Evolutionary conservation across 2,329 filamentous ascomycete genomes (phyloP).

Genomic region (Thelonectria olida): DNA sequence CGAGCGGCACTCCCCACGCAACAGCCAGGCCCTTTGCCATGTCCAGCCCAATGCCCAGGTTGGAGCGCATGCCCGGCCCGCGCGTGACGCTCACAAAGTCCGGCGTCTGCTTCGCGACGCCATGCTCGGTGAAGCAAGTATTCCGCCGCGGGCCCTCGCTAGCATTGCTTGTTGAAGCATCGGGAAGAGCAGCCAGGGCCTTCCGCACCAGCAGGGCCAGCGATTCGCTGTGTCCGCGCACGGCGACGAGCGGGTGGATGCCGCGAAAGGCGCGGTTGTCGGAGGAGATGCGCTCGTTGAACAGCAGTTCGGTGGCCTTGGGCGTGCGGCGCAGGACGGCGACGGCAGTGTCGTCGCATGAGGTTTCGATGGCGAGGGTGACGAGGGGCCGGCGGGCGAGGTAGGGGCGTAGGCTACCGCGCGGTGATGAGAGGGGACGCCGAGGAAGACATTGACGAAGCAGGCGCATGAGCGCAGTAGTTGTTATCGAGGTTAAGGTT

Average conservation of each 20-base stretch:
- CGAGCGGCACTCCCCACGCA: constrained; percentile 82
- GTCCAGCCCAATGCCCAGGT: constrained; percentile 80
- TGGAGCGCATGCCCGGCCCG: constrained; percentile 87
- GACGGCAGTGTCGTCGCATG: constrained; percentile 93
- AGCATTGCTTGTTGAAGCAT: constrained; percentile 9
- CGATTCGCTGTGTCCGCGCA: constrained; percentile 77
- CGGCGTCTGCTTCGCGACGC: constrained; percentile 57
- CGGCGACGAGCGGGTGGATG: constrained; percentile 80
- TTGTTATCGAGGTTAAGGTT: background rate
- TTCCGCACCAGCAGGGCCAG: constrained; percentile 74
- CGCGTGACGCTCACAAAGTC: constrained; percentile 91
- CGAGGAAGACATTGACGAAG: constrained; percentile 14
- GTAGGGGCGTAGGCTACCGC: background rate
- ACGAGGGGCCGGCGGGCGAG: constrained; percentile 49
- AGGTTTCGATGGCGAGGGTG: constrained; percentile 81
- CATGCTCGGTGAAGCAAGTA: constrained; percentile 25
- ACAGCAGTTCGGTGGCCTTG: constrained; percentile 68
- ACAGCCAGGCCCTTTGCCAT: constrained; percentile 87
- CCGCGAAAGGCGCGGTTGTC: constrained; percentile 80
- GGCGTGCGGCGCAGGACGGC: constrained; percentile 75
- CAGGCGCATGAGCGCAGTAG: constrained; percentile 26
- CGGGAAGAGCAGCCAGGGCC: constrained; percentile 65
- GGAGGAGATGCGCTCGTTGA: constrained; percentile 83
- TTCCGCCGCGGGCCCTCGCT: background rate
- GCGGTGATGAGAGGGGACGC: background rate